A percentile compares a stretch with the other conserved stretches of the same genome.
Conservation (phyloP, 441 rosid species). For the Gossypium schwendimanii region DNA sequence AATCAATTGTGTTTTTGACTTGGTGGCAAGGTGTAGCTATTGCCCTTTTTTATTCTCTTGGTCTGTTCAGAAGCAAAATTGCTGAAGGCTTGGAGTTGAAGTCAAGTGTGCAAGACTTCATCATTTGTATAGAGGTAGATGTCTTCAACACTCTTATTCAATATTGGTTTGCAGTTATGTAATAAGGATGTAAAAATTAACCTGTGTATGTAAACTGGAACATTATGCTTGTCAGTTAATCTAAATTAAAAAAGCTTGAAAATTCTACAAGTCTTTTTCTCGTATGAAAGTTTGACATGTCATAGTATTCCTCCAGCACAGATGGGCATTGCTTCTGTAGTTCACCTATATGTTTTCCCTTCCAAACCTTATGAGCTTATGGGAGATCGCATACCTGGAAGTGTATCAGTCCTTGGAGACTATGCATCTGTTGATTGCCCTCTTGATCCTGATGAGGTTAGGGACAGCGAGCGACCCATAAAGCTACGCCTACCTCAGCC, state of each 20-base stretch:
- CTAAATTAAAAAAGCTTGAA: constrained; percentile 7
- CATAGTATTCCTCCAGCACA: constrained; percentile 63
- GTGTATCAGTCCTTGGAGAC: constrained; percentile 90
- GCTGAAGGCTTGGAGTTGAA: constrained; percentile 82
- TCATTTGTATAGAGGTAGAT: constrained; percentile 96
- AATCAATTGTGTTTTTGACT: constrained; percentile 93
- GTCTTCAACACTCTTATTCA: constrained; percentile 13
- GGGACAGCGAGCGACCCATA: constrained; percentile 97
- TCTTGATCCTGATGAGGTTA: constrained; percentile 91
- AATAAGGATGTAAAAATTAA: not conserved
- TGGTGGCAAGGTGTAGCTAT: constrained; percentile 99
- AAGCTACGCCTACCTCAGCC: constrained; percentile 90
- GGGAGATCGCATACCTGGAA: constrained; percentile 79
- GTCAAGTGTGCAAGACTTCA: constrained; percentile 91
- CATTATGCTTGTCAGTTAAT: not conserved
- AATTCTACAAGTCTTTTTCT: not conserved
- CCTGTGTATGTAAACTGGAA: not conserved
- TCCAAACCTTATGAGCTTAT: constrained; percentile 81
- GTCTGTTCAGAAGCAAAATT: constrained; percentile 72
- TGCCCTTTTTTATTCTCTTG: constrained; percentile 76
- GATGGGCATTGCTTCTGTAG: constrained; percentile 97
- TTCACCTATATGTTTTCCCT: constrained; percentile 95
- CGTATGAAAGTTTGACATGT: constrained; percentile 30
- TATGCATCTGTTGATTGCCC: constrained; percentile 92
- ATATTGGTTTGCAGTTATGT: too few relatives aligned